These are phyloP conservation scores for Anthoceros angustus DNA, from an alignment of 225 moss, liverwort and hornwort genomes.

Conservation along the genomic window DNA sequence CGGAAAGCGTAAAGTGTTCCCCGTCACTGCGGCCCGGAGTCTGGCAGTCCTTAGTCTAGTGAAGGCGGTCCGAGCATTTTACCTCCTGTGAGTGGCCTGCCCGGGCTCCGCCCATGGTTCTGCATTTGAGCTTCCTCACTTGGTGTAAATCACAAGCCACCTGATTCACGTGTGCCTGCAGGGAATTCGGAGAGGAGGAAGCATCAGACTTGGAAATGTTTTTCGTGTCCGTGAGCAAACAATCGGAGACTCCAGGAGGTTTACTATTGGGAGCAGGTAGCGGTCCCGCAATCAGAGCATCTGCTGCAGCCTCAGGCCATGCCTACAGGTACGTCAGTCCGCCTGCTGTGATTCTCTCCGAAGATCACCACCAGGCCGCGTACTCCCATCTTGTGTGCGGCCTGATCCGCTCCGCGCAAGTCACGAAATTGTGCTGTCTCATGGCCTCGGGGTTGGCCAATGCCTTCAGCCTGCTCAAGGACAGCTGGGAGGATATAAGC, in stretches of 20 bases:
- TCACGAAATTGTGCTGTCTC: slow-evolving; percentile 23
- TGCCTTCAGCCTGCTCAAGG: slow-evolving; percentile 5
- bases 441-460: slow-evolving; percentile 22
- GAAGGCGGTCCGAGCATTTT: too few relatives aligned
- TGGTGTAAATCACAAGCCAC: too few relatives aligned
- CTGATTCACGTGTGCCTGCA: background rate
- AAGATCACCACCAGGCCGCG: slow-evolving; percentile 31
- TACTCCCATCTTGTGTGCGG: slow-evolving; percentile 67
- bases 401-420: slow-evolving; percentile 31
- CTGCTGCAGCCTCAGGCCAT: too few relatives aligned
- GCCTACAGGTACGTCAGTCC: slow-evolving; percentile 18
- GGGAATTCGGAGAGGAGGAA: background rate
- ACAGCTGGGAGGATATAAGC: slow-evolving; percentile 36
- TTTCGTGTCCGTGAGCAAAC: background rate
- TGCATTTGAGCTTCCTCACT: too few relatives aligned
- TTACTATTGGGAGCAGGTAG: background rate
- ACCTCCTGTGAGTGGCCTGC: too few relatives aligned
- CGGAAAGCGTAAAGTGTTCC: background rate
- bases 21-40: background rate
- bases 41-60: background rate
- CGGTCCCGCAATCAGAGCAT: background rate
- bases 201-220: background rate
- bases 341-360: slow-evolving; percentile 14
- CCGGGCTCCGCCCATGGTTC: too few relatives aligned
- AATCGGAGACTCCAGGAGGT: background rate